Conservation (phyloP, 1,284 basidiomycete species). For the Tremellales sp. region DNA sequence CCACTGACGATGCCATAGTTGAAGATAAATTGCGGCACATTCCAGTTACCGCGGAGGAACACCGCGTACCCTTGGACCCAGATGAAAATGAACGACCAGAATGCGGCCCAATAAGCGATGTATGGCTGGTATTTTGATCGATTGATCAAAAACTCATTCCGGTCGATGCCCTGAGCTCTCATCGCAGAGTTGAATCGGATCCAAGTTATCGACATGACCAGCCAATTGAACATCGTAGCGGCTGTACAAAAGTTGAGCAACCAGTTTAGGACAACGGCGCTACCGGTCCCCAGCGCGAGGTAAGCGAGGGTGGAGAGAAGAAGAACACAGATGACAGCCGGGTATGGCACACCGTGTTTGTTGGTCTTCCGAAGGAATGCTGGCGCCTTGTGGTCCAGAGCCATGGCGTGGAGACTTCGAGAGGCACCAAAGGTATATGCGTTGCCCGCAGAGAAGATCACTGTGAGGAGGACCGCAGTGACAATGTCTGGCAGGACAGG, state of each 20-base stretch:
- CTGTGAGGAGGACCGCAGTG: conserved; percentile 39
- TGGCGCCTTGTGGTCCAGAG: conserved; percentile 33
- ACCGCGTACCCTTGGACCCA: conserved; percentile 23
- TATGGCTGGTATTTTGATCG: conserved; percentile 20
- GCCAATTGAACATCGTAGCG: conserved; percentile 25
- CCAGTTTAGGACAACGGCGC: conserved; percentile 31
- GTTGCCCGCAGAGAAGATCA: conserved; percentile 42
- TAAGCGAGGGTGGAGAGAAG: conserved; percentile 29
- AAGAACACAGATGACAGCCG: conserved; percentile 24
- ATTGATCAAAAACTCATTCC: conserved; percentile 11
- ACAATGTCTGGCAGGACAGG: conserved; percentile 42
- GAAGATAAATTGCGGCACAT: conserved; percentile 27
- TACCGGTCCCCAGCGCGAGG: conserved; percentile 22
- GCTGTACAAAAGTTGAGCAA: conserved; percentile 14
- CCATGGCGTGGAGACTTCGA: conserved; percentile 33
- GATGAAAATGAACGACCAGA: conserved; percentile 22
- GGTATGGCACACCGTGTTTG: conserved; percentile 27
- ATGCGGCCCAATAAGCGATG: conserved; percentile 24
- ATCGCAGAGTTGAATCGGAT: conserved; percentile 30
- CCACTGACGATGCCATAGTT: conserved; percentile 22
- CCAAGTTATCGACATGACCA: conserved; percentile 30
- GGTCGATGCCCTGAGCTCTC: conserved; percentile 25
- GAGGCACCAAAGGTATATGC: conserved; percentile 32
- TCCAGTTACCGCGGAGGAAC: conserved; percentile 23
- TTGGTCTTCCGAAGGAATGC: conserved; percentile 26